Evolutionary conservation across 192 early-diverging fungal species (phyloP).

Genomic region (Coemansia sp.): DNA sequence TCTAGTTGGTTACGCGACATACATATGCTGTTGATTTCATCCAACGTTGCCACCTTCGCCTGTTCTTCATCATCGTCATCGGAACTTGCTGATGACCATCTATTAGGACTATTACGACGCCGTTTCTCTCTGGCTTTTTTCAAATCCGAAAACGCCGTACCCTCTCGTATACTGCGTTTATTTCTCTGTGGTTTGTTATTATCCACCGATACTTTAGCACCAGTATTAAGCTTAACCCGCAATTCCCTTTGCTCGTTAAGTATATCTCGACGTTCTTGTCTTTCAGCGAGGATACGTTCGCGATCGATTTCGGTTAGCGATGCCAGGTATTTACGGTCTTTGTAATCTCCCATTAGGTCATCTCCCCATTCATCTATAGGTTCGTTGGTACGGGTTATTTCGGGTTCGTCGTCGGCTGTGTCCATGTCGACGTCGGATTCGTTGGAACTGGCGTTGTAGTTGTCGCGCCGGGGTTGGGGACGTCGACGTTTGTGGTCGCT

Average conservation of each 20-base stretch:
- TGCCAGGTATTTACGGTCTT: slow-evolving; percentile 60
- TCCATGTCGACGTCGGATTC: slow-evolving; percentile 40
- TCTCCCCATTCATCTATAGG: slow-evolving; percentile 70
- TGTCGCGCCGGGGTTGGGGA: slow-evolving; percentile 19
- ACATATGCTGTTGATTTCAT: slow-evolving; percentile 63
- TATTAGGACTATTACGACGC: slow-evolving; percentile 19
- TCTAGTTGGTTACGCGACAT: slow-evolving; percentile 67
- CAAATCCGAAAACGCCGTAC: slow-evolving; percentile 53
- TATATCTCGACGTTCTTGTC: slow-evolving; percentile 61
- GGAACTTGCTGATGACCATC: slow-evolving; percentile 24
- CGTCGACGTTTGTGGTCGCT: slow-evolving; percentile 15
- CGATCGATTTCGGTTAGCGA: slow-evolving; percentile 72
- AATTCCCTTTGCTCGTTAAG: slow-evolving; percentile 49
- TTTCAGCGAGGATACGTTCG: slow-evolving; percentile 73
- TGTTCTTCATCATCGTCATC: slow-evolving; percentile 39
- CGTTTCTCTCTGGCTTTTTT: slow-evolving; percentile 58
- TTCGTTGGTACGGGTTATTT: slow-evolving; percentile 21
- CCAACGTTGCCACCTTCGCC: slow-evolving; percentile 55
- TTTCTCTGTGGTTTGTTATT: neutral
- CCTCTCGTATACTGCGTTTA: neutral
- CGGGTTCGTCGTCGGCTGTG: slow-evolving; percentile 32
- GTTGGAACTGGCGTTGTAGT: slow-evolving; percentile 33
- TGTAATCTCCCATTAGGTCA: slow-evolving; percentile 71
- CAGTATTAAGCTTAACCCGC: slow-evolving; percentile 38
- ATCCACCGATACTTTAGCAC: slow-evolving; percentile 16